Base-by-base conservation (phyloP, 2,329 filamentous ascomycete species). In the Ceratocystis colombiana region DNA sequence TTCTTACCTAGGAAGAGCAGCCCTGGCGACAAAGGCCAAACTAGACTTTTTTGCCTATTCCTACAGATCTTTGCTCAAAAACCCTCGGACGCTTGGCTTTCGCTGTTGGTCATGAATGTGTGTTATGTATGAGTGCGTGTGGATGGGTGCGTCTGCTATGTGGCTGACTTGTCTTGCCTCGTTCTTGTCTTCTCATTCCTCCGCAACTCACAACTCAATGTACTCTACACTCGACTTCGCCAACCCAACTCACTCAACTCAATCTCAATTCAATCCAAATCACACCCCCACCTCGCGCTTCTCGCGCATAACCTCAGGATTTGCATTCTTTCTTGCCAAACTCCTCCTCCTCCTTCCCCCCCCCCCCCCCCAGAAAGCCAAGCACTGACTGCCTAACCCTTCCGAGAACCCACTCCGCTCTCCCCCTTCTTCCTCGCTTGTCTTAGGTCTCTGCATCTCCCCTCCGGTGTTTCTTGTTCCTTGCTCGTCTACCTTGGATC, bases 281-380 rank as follows among this genome's bases (percentile, higher is more conserved):
- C n/a, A 25, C 3, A 17, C 55, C 57, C 57, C 30, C 20, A 37
- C 30, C 30, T 61, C 59, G 30, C 59, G 59, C 41, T 44, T 28
- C 30, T 44, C 37, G 37, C 61, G 37, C 45, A 62, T 45, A 62
- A 62, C 61, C 41, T 55, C 50, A 15, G 25, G 50, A 55, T 55
- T 15, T 55, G 50, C 22, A 55, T 15, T 7, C 2, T 15, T 5
- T 10, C 8, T 25, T 20, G 50, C 50, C 50, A 25, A 28, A 28
- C 37, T 41, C 37, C 4, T 41, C 10, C 37, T 41, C 37, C 10
- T 12, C 8, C 33, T 3, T 3, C 3, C 1, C 8, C 2, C 10
- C 37, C 3, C 33, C 2, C 7, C 7, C 8, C 33, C 37, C 8
- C 10, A 15, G 37, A 37, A 25, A 59, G 28, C 55, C 55, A 37